Percentiles rank a stretch among this genome's conserved stretches.
Evolutionary conservation across 306 rosid genomes (phyloP).

Genomic region (Cucumis cinereus): DNA sequence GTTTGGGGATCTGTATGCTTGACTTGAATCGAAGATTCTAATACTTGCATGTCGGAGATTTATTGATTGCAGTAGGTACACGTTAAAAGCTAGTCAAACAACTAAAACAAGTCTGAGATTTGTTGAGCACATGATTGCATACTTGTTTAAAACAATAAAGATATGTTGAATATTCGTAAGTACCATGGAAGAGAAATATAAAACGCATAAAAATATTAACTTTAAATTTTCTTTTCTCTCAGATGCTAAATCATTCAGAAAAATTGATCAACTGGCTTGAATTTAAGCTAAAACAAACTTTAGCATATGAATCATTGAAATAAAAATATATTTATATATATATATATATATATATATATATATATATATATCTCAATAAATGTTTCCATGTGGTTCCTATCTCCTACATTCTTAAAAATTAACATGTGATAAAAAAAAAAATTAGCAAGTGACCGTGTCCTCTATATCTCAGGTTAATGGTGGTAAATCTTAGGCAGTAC

Average conservation of each 20-base stretch:
- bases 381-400: not conserved
- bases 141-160: not conserved
- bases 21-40: not conserved
- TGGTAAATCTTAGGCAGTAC: slow-evolving; percentile 7
- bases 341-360: not conserved
- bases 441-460: not conserved
- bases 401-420: not conserved
- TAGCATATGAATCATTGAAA: not conserved
- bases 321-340: no score
- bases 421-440: not conserved
- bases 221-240: not conserved
- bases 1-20: not conserved
- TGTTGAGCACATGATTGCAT: not conserved
- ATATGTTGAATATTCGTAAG: not conserved
- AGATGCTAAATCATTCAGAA: not conserved
- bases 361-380: not conserved
- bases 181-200: not conserved
- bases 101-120: not conserved
- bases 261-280: not conserved
- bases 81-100: not conserved
- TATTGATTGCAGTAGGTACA: not conserved
- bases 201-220: not conserved
- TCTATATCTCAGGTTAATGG: not conserved
- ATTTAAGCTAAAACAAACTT: not conserved
- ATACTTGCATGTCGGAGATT: not conserved